These are phyloP conservation scores for Hypoxylon sp. DNA, from an alignment of 2,329 filamentous ascomycete genomes.

Conservation along the genomic window DNA sequence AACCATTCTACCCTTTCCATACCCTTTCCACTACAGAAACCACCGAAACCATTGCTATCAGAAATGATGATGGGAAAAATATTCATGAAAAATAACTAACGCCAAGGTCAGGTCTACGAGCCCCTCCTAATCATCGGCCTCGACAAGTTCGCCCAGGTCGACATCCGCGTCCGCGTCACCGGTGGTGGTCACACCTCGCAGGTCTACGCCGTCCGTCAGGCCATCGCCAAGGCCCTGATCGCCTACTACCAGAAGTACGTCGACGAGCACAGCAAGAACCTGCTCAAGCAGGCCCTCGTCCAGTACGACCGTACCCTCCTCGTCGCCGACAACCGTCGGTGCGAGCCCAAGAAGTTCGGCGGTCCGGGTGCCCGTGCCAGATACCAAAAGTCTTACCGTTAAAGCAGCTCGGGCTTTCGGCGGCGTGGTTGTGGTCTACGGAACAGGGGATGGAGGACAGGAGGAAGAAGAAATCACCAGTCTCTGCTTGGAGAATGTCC, in stretches of 20 bases:
- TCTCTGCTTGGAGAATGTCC: constrained; percentile 43
- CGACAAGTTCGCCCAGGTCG: constrained; percentile 96
- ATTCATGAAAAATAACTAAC: constrained; percentile 26
- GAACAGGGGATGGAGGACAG: constrained; percentile 27
- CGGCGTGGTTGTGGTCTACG: constrained; percentile 31
- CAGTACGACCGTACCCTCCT: constrained; percentile 97
- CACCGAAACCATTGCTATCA: constrained; percentile 4
- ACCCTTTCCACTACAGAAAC: constrained; percentile 4
- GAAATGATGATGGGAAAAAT: not conserved
- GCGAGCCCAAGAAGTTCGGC: constrained; percentile 98
- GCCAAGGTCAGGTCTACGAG: constrained; percentile 83
- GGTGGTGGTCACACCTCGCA: constrained; percentile 98
- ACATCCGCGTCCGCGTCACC: constrained; percentile 95
- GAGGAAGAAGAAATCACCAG: constrained; percentile 44
- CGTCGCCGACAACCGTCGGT: constrained; percentile 98
- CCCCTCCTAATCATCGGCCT: constrained; percentile 95
- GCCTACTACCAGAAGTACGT: constrained; percentile 99
- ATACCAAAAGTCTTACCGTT: constrained; percentile 99
- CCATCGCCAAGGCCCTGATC: constrained; percentile 96
- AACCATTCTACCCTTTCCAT: too few species aligned
- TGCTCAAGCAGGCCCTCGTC: constrained; percentile 96
- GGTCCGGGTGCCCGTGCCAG: constrained; percentile 93
- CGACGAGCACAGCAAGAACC: constrained; percentile 99
- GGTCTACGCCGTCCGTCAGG: constrained; percentile 98
- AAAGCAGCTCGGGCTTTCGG: constrained; percentile 59